Evolutionary conservation across 306 rosid genomes (phyloP).

Genomic region (Hippophae gyantsensis): DNA sequence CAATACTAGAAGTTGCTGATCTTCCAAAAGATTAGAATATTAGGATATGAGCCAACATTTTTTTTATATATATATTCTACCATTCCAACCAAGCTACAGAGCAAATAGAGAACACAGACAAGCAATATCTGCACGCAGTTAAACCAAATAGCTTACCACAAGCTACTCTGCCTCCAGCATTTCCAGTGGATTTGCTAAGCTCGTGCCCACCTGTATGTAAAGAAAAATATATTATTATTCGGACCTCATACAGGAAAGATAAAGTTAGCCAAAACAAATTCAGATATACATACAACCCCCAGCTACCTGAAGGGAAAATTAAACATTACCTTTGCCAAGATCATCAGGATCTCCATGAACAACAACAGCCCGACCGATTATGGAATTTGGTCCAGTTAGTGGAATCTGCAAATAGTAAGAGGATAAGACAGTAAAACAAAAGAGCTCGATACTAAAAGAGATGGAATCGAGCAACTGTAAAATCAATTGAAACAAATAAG

Average conservation of each 20-base stretch:
- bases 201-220: constrained; percentile 71
- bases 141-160: constrained; percentile 46
- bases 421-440: background rate
- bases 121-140: too few relatives aligned
- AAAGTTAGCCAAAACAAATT: background rate
- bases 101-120: too few relatives aligned
- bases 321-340: constrained; percentile 62
- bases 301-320: background rate
- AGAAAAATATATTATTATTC: background rate
- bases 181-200: constrained; percentile 75
- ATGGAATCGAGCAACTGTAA: background rate
- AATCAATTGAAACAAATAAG: too few relatives aligned
- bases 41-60: too few relatives aligned
- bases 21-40: too few relatives aligned
- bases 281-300: too few relatives aligned
- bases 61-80: too few relatives aligned
- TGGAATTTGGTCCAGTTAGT: constrained; percentile 57
- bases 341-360: constrained; percentile 85
- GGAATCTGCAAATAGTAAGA: constrained; percentile 48
- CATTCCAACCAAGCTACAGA: too few relatives aligned
- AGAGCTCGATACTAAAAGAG: background rate
- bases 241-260: too few relatives aligned
- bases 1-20: too few relatives aligned
- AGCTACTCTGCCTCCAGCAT: constrained; percentile 93
- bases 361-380: constrained; percentile 80